Conservation (phyloP, 2,329 filamentous ascomycete genomes). For the Calonectria leucothoes region DNA sequence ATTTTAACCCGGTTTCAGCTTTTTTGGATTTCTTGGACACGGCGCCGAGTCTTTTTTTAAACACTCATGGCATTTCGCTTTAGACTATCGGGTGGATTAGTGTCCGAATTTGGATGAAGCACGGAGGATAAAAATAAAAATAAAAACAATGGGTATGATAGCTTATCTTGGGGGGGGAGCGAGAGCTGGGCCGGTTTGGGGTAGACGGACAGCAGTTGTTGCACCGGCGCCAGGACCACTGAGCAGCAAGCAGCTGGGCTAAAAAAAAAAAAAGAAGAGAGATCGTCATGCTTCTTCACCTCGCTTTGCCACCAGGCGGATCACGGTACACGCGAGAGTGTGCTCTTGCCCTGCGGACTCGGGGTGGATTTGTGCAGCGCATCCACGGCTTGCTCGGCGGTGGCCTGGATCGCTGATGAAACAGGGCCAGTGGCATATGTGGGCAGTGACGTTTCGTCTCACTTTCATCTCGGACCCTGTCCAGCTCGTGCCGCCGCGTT, state of each 20-base stretch:
- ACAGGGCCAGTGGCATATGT: constrained; percentile 25
- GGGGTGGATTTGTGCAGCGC: constrained; percentile 1
- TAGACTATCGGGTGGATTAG: background rate
- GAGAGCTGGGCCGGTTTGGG: background rate
- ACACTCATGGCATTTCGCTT: background rate
- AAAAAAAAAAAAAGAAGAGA: no score
- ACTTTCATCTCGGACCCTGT: constrained; percentile 18
- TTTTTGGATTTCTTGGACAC: background rate
- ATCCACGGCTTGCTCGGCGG: constrained; percentile 9
- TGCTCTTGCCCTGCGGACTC: background rate
- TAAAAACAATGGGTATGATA: background rate
- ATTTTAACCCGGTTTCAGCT: constrained; percentile 10
- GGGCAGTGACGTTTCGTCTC: constrained; percentile 41
- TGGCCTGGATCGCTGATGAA: constrained; percentile 31
- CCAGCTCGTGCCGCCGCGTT: background rate
- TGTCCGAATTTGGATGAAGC: background rate
- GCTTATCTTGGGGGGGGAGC: background rate
- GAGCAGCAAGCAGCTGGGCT: no score
- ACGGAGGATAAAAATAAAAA: background rate
- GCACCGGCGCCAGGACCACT: background rate
- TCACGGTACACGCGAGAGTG: background rate
- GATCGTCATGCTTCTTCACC: background rate
- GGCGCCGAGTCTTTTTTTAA: background rate
- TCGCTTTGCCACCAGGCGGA: background rate
- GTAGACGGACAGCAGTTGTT: background rate